Conservation (phyloP, 1,139 yeast genomes). For the Scheffersomyces insectosa region DNA sequence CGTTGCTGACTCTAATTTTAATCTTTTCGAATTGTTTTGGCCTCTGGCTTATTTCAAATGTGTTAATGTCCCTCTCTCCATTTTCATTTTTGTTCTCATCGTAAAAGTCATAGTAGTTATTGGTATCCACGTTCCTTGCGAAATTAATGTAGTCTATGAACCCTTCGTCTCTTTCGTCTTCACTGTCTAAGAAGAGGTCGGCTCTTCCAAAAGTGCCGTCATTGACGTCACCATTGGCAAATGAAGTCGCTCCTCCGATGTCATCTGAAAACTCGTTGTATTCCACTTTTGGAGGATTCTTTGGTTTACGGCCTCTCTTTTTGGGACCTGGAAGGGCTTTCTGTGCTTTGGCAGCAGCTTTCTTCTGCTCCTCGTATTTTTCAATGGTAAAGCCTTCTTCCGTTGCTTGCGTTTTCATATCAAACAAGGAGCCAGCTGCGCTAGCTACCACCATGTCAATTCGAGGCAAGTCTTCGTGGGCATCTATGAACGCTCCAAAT, state of each 20-base stretch:
- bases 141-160: slow-evolving; percentile 12
- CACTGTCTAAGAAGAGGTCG: not conserved
- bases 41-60: slow-evolving; percentile 3
- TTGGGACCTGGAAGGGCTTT: not conserved
- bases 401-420: slow-evolving; percentile 34
- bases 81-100: slow-evolving; percentile 2
- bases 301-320: not conserved
- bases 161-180: slow-evolving; percentile 7
- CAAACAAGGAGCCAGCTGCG: slow-evolving; percentile 49
- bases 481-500: slow-evolving; percentile 37
- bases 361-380: slow-evolving; percentile 8
- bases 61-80: not conserved
- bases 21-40: slow-evolving; percentile 3
- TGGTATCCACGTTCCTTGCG: slow-evolving; percentile 4
- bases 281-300: not conserved
- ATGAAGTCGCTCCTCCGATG: too few relatives aligned
- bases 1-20: slow-evolving; percentile 4
- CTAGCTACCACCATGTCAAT: slow-evolving; percentile 51
- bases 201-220: not conserved
- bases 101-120: slow-evolving; percentile 2
- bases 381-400: slow-evolving; percentile 32
- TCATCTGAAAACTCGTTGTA: not conserved
- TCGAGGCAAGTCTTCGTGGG: slow-evolving; percentile 39
- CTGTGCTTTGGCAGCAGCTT: not conserved
- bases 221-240: not conserved